A percentile compares a stretch with the other conserved stretches of the same genome.
phyloP scores from a whole-genome alignment of 2,329 filamentous ascomycete species.

The Epichloe aotearoae region DNA sequence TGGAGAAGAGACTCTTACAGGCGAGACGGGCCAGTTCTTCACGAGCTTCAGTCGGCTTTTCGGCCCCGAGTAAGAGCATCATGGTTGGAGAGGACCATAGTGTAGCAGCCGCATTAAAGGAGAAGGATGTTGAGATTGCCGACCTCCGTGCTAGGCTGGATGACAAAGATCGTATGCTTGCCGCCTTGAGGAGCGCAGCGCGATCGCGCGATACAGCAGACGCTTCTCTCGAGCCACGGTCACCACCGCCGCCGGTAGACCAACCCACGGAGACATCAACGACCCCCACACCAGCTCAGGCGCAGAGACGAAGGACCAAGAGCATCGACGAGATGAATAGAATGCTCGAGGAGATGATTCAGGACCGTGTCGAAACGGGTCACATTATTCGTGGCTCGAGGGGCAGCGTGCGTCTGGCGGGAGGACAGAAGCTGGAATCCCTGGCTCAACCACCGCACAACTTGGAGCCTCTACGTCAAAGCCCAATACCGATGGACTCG shows the following conservation, averaged over 20 bases:
- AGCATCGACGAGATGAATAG: slow-evolving; percentile 86
- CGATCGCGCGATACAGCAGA: slow-evolving; percentile 77
- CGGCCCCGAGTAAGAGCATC: slow-evolving; percentile 45
- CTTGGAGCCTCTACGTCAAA: slow-evolving; percentile 27
- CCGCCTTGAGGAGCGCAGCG: slow-evolving; percentile 71
- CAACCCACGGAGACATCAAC: slow-evolving; percentile 6
- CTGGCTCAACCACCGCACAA: slow-evolving; percentile 20
- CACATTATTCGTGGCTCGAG: slow-evolving; percentile 53
- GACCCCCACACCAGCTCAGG: slow-evolving; percentile 13
- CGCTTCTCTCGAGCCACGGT: slow-evolving; percentile 23
- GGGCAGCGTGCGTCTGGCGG: slow-evolving; percentile 51
- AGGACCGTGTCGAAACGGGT: slow-evolving; percentile 68
- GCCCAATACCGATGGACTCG: slow-evolving; percentile 17
- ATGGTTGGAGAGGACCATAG: slow-evolving; percentile 71
- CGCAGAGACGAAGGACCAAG: slow-evolving; percentile 42
- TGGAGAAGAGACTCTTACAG: slow-evolving; percentile 86
- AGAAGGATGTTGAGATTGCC: slow-evolving; percentile 86
- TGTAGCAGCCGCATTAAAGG: slow-evolving; percentile 57
- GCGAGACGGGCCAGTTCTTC: slow-evolving; percentile 83
- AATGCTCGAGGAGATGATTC: slow-evolving; percentile 94
- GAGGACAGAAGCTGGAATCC: slow-evolving; percentile 27
- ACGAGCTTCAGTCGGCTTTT: slow-evolving; percentile 64
- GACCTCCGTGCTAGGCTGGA: slow-evolving; percentile 82
- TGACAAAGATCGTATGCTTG: slow-evolving; percentile 89
- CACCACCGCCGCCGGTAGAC: slow-evolving; percentile 11